Evolutionary conservation across 2,329 filamentous ascomycete genomes (phyloP).

Genomic region (Colletotrichum sojae): DNA sequence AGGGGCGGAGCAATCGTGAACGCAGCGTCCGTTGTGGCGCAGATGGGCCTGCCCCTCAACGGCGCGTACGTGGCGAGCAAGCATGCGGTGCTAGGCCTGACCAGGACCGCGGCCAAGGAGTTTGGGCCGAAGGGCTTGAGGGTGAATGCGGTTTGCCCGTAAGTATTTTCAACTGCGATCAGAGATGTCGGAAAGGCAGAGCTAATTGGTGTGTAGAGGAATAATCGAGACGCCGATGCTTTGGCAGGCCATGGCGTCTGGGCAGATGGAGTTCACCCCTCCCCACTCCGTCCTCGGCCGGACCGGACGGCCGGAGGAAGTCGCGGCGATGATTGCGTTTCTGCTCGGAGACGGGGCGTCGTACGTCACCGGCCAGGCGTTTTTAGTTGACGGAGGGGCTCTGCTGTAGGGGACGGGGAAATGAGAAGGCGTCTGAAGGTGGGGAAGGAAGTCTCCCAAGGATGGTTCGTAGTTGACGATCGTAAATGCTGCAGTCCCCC

Average conservation of each 20-base stretch:
- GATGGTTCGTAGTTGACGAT: not conserved
- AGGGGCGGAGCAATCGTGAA: conserved; percentile 61
- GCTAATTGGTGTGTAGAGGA: not conserved
- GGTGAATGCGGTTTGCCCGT: conserved; percentile 49
- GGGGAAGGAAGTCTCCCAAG: too few species aligned
- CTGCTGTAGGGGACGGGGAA: not conserved
- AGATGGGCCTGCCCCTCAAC: conserved; percentile 49
- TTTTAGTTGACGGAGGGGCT: conserved; percentile 46
- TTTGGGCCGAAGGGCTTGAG: conserved; percentile 42
- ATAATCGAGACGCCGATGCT: conserved; percentile 29
- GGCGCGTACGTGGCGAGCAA: conserved; percentile 51
- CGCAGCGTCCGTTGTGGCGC: conserved; percentile 57
- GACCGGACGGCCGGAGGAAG: conserved; percentile 46
- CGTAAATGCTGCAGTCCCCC: not conserved
- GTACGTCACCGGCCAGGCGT: conserved; percentile 46
- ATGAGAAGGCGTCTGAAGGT: too few species aligned
- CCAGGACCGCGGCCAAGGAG: conserved; percentile 49
- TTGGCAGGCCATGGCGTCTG: not conserved
- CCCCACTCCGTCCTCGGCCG: conserved; percentile 38
- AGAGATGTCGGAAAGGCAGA: too few species aligned
- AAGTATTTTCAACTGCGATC: conserved; percentile 22
- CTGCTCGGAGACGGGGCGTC: conserved; percentile 46
- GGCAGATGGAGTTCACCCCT: conserved; percentile 7
- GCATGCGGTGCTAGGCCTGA: conserved; percentile 49
- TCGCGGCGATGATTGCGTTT: conserved; percentile 47